phyloP scores from a whole-genome alignment of 352 stramenopile species.

The Phytophthora foliorum region DNA sequence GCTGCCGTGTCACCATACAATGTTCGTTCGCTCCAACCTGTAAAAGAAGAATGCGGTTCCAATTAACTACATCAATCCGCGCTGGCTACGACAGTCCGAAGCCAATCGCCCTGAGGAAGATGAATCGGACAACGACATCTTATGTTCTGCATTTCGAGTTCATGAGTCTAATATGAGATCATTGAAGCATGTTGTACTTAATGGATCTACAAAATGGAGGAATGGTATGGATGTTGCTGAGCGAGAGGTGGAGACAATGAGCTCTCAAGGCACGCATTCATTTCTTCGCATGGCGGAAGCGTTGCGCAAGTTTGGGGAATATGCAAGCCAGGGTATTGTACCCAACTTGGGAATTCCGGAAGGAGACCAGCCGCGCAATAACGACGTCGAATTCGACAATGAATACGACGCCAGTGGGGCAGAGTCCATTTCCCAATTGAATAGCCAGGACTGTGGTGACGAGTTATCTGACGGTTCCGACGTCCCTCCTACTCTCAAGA shows the following conservation, averaged over 20 bases:
- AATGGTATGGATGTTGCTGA: slow-evolving; percentile 11
- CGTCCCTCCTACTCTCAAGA: too few relatives aligned
- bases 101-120: slow-evolving; percentile 6
- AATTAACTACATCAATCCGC: slow-evolving; percentile 9
- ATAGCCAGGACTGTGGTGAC: too few relatives aligned
- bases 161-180: slow-evolving; percentile 6
- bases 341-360: neutral
- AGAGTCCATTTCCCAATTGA: too few relatives aligned
- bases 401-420: too few relatives aligned
- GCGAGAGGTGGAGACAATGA: neutral
- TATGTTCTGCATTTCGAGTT: neutral
- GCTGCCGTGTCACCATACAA: slow-evolving; percentile 5
- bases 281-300: neutral
- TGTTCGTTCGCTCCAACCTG: slow-evolving; percentile 8
- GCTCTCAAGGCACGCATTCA: neutral
- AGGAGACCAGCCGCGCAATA: too few relatives aligned
- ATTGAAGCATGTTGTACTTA: neutral
- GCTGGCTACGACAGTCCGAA: neutral
- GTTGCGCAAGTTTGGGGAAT: neutral
- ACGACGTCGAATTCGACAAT: neutral
- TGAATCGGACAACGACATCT: slow-evolving; percentile 3
- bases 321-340: neutral
- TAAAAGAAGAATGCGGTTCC: slow-evolving; percentile 9
- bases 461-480: too few relatives aligned
- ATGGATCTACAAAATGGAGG: slow-evolving; percentile 15